Percentiles rank a stretch among this genome's conserved stretches.
Evolutionary conservation across 2,329 filamentous ascomycete species (phyloP).

Genomic region (Dothiorella sarmentorum): DNA sequence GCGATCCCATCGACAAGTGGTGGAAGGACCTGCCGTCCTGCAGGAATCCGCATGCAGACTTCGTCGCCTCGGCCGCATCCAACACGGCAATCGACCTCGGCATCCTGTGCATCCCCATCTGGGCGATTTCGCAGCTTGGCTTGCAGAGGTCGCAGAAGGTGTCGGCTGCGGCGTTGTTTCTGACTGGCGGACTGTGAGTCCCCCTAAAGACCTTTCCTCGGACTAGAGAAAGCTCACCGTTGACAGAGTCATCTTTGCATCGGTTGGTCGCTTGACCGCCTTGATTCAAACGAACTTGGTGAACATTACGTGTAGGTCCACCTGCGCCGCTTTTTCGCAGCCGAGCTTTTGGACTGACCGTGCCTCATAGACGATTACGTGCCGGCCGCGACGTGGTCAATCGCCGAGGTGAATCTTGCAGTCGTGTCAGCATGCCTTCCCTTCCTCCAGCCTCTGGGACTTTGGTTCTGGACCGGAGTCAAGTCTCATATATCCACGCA

Average conservation of each 20-base stretch:
- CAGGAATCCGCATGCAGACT: not conserved
- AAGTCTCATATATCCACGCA: not conserved
- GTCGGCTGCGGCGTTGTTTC: not conserved
- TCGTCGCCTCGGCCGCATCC: not conserved
- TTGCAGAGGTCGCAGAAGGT: conserved; percentile 4
- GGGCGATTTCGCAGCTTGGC: not conserved
- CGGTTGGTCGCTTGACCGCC: not conserved
- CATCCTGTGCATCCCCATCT: not conserved
- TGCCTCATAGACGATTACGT: not conserved
- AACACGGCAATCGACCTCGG: conserved; percentile 1
- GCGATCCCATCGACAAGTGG: conserved; percentile 26
- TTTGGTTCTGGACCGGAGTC: not conserved
- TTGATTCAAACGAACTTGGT: not conserved
- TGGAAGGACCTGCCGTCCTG: conserved; percentile 6
- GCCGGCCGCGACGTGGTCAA: not conserved
- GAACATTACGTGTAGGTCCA: not conserved
- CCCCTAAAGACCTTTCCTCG: not conserved
- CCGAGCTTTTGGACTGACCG: not conserved
- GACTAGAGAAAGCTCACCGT: not conserved
- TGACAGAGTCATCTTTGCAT: not conserved
- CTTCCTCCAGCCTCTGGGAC: not conserved
- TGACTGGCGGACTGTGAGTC: not conserved
- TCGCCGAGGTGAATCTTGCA: conserved; percentile 7
- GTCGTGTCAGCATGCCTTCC: conserved; percentile 12
- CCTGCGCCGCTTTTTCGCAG: too few species aligned